Evolutionary conservation across 2,329 filamentous ascomycete species (phyloP), one percentile per base, ranked within the genome.

Genomic region (Beauveria rudraprayagi): DNA sequence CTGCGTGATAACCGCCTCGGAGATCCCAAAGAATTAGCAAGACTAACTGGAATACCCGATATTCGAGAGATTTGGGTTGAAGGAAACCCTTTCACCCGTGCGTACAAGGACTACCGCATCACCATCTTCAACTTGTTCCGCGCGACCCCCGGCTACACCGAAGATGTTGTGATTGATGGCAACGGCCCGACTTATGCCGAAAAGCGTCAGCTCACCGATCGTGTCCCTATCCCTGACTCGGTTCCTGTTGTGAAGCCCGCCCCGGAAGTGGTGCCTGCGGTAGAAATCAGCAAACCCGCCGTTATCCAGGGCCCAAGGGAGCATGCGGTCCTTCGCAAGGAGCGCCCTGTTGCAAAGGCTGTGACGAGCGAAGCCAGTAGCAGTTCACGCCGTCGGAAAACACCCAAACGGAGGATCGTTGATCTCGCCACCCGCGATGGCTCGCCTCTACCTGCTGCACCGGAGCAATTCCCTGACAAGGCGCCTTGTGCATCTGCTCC

Each of bases 61-160:
- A 89, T 99, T 66, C 87, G 87, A 62, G 93, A 97, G 72, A 87
- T 99, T 37, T 99, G 92, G 82, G 89, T 99, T 17, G 84, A 89
- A 63, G 91, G 91, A 24, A 99, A 99, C 68, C 91, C 92, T 0
- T 97, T 97, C 69, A 90, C 89, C 48, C 91, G 90, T 67, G 92
- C 91, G 1, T 91, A 97, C 71, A 82, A 87, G 62, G 86, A 89
- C 67, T 96, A 96, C 71, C 86, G 94, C 54, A 81, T 96, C 65
- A 90, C 87, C 22, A 95, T 97, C 64, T 97, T 99, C 84, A 99
- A 97, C 69, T 80, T 97, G 2, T 99, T 99, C 80, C 86, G 94
- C 65, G 87, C 85, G 62, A 92, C 91, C 0, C 91, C 93, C 11
- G 94, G 94, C 5, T 96, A 94, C 69, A 89, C 87, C 0, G 90